Base-by-base conservation (phyloP, 345 rosid species). In the Jatropha curcas region DNA sequence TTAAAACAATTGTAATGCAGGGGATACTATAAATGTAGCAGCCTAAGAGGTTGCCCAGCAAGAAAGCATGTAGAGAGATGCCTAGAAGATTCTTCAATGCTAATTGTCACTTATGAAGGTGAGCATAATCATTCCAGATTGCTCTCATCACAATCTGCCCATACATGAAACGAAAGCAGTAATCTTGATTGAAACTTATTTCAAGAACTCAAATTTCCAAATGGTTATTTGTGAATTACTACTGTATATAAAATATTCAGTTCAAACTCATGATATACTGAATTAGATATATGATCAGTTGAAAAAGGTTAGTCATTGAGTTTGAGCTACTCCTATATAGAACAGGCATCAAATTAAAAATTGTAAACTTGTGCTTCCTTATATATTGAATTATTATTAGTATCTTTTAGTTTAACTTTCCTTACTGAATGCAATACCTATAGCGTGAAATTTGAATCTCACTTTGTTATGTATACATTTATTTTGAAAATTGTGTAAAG, bases 1-100 rank as follows among this genome's bases (percentile, higher is more conserved):
- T n/a, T 5, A 43, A 43, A 2, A 35, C 56, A 17, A 41, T 8
- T 41, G 52, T 53, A 46, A 70, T 79, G 82, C 85, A 91, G 97
- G 77, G 97, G 94, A 76, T 91, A 91, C 78, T 91, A 91, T 30
- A 91, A 91, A 72, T 91, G 97, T 63, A 91, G 97, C 82, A 86
- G 86, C 61, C 71, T 89, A 70, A 85, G 94, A 84, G 92, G 94
- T 19, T 91, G 94, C 78, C 94, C 97, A 0, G 97, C 97, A 37
- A 88, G 92, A 84, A 91, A 91, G 84, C 97, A 89, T 41, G 97
- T 91, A 6, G 97, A 91, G 85, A 84, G 94, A 72, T 86, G 97
- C 79, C 48, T 82, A 37, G 92, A 89, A 76, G 94, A 91, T 24
- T 86, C 92, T 57, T 79, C 97, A 1, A 89, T 89, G 97, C 77